A percentile compares a stretch with the other conserved stretches of the same genome.
Evolutionary conservation across 2,329 filamentous ascomycete species (phyloP).

Genomic region (Trichothecium roseum): DNA sequence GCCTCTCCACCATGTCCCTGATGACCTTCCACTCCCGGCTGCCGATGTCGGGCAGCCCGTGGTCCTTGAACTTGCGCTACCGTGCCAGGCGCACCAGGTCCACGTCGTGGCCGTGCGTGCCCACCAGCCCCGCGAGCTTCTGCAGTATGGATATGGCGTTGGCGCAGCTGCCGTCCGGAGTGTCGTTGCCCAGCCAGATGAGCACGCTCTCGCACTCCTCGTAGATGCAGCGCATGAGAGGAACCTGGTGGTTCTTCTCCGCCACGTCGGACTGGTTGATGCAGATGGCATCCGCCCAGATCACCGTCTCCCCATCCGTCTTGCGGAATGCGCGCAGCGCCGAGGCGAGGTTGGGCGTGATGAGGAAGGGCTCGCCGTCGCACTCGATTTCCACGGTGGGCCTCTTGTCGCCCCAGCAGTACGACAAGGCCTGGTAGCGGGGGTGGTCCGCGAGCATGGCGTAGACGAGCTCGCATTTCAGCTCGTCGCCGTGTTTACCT

Average conservation of each 20-base stretch:
- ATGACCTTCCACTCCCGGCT: not conserved
- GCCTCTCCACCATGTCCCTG: not conserved
- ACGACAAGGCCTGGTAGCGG: conserved; percentile 5
- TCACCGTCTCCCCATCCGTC: not conserved
- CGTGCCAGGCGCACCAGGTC: too few species aligned
- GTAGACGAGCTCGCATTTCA: too few species aligned
- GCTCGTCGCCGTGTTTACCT: too few species aligned
- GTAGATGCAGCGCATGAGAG: conserved; percentile 3
- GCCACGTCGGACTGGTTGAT: conserved; percentile 6
- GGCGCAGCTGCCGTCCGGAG: too few species aligned
- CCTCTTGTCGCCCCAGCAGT: conserved; percentile 7
- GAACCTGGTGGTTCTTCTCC: conserved; percentile 4
- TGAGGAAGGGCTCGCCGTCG: not conserved
- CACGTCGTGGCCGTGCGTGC: not conserved
- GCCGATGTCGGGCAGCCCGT: too few species aligned
- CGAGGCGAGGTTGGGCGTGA: not conserved
- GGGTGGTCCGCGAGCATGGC: not conserved
- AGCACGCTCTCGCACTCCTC: not conserved
- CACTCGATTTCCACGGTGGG: not conserved
- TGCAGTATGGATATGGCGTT: too few species aligned
- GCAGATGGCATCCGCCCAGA: conserved; percentile 4
- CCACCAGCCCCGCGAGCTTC: not conserved
- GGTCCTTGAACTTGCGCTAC: too few species aligned
- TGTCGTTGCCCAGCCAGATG: too few species aligned
- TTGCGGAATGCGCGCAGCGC: not conserved